phyloP scores from a whole-genome alignment of 352 stramenopile genomes.

The Halophytophthora batemanensis region DNA sequence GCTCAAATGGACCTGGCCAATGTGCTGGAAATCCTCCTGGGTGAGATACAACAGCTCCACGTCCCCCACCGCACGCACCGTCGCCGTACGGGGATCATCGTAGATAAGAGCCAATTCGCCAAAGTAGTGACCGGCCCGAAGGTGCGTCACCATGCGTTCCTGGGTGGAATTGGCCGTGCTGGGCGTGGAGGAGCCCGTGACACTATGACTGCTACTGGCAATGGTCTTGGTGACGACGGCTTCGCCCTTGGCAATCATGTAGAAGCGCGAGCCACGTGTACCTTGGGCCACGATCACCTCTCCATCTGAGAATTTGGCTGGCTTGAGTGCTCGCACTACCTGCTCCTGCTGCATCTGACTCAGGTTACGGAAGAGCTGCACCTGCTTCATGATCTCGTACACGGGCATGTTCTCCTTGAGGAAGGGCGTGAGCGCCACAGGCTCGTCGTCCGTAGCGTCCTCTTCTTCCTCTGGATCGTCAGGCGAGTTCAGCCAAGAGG shows the following conservation, averaged over 20 bases:
- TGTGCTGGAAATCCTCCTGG: constrained; percentile 85
- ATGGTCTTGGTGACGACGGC: constrained; percentile 84
- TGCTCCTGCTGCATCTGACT: constrained; percentile 87
- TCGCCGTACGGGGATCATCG: constrained; percentile 84
- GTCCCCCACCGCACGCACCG: constrained; percentile 71
- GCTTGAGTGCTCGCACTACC: constrained; percentile 81
- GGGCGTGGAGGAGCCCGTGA: constrained; percentile 20
- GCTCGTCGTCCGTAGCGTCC: constrained; percentile 57
- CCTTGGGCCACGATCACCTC: constrained; percentile 87
- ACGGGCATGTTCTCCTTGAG: constrained; percentile 83
- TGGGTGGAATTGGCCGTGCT: constrained; percentile 39
- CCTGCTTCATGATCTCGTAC: constrained; percentile 87
- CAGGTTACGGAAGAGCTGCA: constrained; percentile 85
- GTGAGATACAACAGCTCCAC: constrained; percentile 84
- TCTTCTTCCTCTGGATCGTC: constrained; percentile 66
- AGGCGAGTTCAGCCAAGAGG: constrained; percentile 63
- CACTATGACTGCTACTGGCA: constrained; percentile 25
- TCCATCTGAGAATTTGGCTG: constrained; percentile 78
- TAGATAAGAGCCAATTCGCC: constrained; percentile 92
- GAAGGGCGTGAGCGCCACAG: constrained; percentile 66
- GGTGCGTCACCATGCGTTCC: constrained; percentile 85
- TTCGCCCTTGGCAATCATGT: constrained; percentile 89
- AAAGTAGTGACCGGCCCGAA: constrained; percentile 92
- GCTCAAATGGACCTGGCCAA: constrained; percentile 84
- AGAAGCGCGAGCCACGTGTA: constrained; percentile 81